Evolutionary conservation across 495 filamentous ascomycete species (phyloP), one percentile per base, ranked within the genome.

Genomic region (Xylaria castorea): DNA sequence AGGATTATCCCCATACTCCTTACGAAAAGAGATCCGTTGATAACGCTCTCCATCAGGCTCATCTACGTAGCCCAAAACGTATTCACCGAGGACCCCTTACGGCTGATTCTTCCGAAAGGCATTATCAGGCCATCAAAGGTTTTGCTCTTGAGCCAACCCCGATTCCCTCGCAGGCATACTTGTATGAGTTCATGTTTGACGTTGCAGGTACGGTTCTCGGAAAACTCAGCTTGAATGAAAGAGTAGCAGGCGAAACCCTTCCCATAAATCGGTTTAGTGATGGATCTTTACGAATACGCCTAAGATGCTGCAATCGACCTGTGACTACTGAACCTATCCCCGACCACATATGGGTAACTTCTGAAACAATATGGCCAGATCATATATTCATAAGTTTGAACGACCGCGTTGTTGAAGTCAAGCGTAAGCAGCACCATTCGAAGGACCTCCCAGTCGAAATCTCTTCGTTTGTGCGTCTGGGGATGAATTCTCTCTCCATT

Each of bases 391-490:
- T 96, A 50, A 81, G 85, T n/a, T 78, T 97, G 64, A 97, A 97
- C 78, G 80, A 77, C 0, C 74, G 75, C 1, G 77, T 84, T n/a
- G 71, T 95, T 5, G 86, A 89, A 27, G 75, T 90, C 12, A 87
- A 90, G 53, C 85, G 91, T 27, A 92, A 92, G 71, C 71, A 84
- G 1, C 90, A 93, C 55, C 88, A 93, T 77, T 89, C 89, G 0
- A 95, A 93, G 76, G 92, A 97, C 72, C 75, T 94, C 4, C 88
- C 95, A 0, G 80, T 92, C 36, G 93, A 97, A 71, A 84, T 96
- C 34, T 93, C 93, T 12, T 77, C 82, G 34, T 77, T 91, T 6
- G 61, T 85, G 25, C 77, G 73, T 2, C 64, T 77, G 38, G 91
- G 92, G 4, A 72, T 74, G 3, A 97, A 97, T 74, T 76, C 72